A percentile compares a stretch with the other conserved stretches of the same genome.
Evolutionary conservation across 331 rosid genomes (phyloP).

Genomic region (Pyrus hybrid): DNA sequence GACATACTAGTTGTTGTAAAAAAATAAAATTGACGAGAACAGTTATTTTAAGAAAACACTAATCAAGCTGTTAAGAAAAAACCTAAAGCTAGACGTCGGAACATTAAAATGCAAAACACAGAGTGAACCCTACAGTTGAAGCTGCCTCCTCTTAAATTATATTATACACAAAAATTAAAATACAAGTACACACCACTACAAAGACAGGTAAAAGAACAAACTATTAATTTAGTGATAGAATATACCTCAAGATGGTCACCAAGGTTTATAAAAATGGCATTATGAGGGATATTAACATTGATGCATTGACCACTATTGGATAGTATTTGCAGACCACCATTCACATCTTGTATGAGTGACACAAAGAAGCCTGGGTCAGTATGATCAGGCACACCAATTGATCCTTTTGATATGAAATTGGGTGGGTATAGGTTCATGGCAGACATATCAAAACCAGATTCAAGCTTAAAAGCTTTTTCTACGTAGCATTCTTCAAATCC

Average conservation of each 20-base stretch:
- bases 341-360: conserved; percentile 39
- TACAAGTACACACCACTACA: too few relatives aligned
- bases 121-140: too few relatives aligned
- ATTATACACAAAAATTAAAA: too few relatives aligned
- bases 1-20: too few relatives aligned
- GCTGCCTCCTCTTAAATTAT: too few relatives aligned
- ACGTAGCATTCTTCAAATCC: conserved; percentile 45
- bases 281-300: conserved; percentile 34
- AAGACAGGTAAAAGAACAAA: too few relatives aligned
- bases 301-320: conserved; percentile 48
- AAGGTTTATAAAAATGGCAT: conserved; percentile 45
- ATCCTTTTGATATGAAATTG: conserved; percentile 19
- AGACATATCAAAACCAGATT: conserved; percentile 46
- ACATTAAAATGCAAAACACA: too few relatives aligned
- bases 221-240: too few relatives aligned
- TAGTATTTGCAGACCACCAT: conserved; percentile 49
- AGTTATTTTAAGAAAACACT: too few relatives aligned
- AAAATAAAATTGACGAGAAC: too few relatives aligned
- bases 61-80: too few relatives aligned
- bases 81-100: too few relatives aligned
- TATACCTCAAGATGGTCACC: conserved; percentile 57
- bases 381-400: conserved; percentile 32
- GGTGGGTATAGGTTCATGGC: conserved; percentile 48
- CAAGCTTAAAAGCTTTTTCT: conserved; percentile 38
- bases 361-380: conserved; percentile 56